Percentiles rank a stretch among this genome's conserved stretches.
phyloP scores from a whole-genome alignment of 2,329 filamentous ascomycete species.

The Epichloe gansuensis region DNA sequence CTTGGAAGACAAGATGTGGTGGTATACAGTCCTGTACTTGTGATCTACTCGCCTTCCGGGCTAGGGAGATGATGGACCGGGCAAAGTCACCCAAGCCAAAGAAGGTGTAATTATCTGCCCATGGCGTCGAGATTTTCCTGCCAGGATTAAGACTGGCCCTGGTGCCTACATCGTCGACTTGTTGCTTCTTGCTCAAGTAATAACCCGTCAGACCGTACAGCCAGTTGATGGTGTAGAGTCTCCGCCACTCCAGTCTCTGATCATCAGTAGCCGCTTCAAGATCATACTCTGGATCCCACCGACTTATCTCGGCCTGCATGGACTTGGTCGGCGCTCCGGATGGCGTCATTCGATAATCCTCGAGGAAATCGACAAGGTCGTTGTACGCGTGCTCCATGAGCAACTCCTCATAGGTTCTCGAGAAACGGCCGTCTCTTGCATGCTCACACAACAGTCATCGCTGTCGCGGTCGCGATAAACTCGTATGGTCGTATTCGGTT shows the following conservation, averaged over 20 bases:
- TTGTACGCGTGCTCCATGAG: conserved; percentile 29
- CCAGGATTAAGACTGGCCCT: background rate
- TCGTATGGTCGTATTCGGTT: conserved; percentile 4
- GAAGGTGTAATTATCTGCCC: conserved; percentile 18
- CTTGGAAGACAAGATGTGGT: conserved; percentile 35
- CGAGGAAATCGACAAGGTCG: conserved; percentile 31
- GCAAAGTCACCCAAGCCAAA: conserved; percentile 36
- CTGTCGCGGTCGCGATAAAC: background rate
- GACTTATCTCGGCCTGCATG: conserved; percentile 24
- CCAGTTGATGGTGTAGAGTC: conserved; percentile 37
- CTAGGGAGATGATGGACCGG: conserved; percentile 28
- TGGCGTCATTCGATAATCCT: conserved; percentile 31
- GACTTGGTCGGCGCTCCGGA: conserved; percentile 33
- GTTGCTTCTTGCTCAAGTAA: conserved; percentile 17
- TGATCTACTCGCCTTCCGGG: conserved; percentile 29
- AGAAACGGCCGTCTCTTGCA: background rate
- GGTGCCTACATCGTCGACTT: background rate
- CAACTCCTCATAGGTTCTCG: conserved; percentile 30
- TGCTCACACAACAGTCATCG: background rate
- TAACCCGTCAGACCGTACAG: conserved; percentile 39
- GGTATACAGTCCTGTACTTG: conserved; percentile 28
- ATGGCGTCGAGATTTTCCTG: conserved; percentile 10
- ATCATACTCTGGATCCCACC: conserved; percentile 31
- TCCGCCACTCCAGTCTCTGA: conserved; percentile 32
- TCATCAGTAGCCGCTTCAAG: conserved; percentile 24